phyloP scores from a whole-genome alignment of 352 stramenopile genomes.

The Elongisporangium anandrum region DNA sequence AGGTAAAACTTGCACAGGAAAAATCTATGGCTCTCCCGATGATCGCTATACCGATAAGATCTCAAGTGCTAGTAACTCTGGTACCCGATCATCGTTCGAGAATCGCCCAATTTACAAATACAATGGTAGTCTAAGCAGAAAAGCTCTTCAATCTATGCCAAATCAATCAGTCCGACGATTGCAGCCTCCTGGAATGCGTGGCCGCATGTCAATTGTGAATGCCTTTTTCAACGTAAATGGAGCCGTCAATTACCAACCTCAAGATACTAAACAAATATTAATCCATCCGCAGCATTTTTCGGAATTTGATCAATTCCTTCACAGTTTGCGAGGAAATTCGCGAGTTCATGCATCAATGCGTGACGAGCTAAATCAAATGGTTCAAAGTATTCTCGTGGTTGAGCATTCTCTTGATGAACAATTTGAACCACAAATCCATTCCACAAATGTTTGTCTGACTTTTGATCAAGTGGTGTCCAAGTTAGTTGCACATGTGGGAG shows the following conservation, averaged over 20 bases:
- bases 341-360: conserved; percentile 43
- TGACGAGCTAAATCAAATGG: conserved; percentile 72
- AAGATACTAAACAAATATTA: background rate
- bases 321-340: conserved; percentile 30
- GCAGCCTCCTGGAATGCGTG: background rate
- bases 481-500: conserved; percentile 54
- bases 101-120: background rate
- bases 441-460: conserved; percentile 38
- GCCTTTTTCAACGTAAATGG: background rate
- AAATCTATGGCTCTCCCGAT: background rate
- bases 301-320: conserved; percentile 45
- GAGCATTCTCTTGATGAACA: conserved; percentile 43
- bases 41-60: background rate
- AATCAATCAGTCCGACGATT: background rate
- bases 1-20: background rate
- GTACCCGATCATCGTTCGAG: background rate
- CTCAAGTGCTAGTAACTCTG: background rate
- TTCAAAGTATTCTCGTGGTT: conserved; percentile 54
- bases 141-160: background rate
- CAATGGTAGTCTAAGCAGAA: background rate
- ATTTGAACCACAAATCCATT: conserved; percentile 32
- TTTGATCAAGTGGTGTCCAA: conserved; percentile 66
- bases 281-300: conserved; percentile 27
- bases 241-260: background rate
- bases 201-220: background rate